Base-by-base conservation (phyloP, 495 filamentous ascomycete species). In the Hypoxylon fragiforme region DNA sequence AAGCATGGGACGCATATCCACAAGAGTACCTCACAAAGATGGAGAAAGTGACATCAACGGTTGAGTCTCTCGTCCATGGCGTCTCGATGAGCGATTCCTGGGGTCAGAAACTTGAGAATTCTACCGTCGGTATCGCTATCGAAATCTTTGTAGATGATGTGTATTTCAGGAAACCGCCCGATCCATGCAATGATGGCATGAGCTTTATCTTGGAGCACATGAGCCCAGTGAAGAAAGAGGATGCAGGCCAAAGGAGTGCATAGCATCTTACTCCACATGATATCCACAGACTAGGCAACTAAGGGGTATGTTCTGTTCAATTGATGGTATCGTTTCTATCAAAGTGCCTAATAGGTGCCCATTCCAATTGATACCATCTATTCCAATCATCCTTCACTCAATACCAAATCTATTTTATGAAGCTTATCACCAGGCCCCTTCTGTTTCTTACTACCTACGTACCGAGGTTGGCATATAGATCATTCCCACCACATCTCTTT, bases 1-100 rank as follows among this genome's bases (percentile, higher is more conserved):
- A 52, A 20, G 20, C 51, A 34, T 65, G 62, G 62, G 62, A 65
- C 36, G 53, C 48, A 15, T 65, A 58, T 58, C 59, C 59, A 2
- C 48, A 62, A n/a, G 39, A 57, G 47, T 62, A 54, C 11, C 20
- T 62, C 14, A 62, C 59, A 4, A 18, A 31, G 20, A 50, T 54
- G 43, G 48, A 54, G n/a, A 58, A 62, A 3, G 59, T 62, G 2
- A 46, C 40, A 0, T 50, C 48, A 1, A 62, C 47, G 3, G 15
- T 62, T 2, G 49, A 62, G 20, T 49, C 54, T 1, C 32, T 62
- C 11, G 44, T 58, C 18, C 24, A 46, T 2, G 59, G 54, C 13
- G 11, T 20, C 3, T 11, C 3, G 11, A 20, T 62, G 30, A 15
- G 46, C 16, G 54, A 62, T 44, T 57, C 59, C 20, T 16, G 31